Base-by-base conservation (phyloP, 1,284 basidiomycete species). In the Schizophyllum commune region DNA sequence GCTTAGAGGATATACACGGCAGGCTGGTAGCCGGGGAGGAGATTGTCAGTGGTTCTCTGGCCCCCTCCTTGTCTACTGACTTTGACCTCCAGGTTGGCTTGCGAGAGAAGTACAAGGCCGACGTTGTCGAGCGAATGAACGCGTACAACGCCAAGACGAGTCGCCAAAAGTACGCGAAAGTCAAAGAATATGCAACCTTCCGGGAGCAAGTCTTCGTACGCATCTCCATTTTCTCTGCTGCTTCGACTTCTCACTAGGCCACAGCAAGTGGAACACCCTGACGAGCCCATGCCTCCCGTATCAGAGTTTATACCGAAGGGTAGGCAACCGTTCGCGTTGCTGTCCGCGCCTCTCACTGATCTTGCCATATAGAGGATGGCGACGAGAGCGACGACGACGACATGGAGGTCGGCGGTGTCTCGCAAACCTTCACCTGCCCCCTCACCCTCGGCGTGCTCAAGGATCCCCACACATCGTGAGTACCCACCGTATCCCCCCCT, bases 391-490 rank as follows among this genome's bases (percentile, higher is more conserved):
- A 89, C 59, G 87, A 89, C 56, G 88, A 89, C 57, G 89, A 93
- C 51, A 73, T 95, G 21, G 86, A 92, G 72, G 77, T 94, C 55
- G 94, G 93, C 56, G 92, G 91, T 57, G 80, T 86, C 21, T 89
- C 86, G 6, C 90, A 93, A 69, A 86, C 85, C 65, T 92, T 85
- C 77, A 88, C 83, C 60, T 95, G 92, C 65, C 92, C 92, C 1
- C 75, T 95, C 58, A 85, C 88, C 0, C 77, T 94, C 56, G 80
- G 75, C 4, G 70, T 79, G 9, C 79, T 91, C 32, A 77, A 78
- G 32, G 77, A 94, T 59, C 92, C 92, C 5, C 73, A 88, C 60
- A 92, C 88, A 8, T 89, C 88, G 90, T 91, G 72, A 59, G 86
- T 27, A 27, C 27, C 27, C 5, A n/a, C n/a, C n/a, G n/a, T n/a